A percentile compares a stretch with the other conserved stretches of the same genome.
phyloP scores from a whole-genome alignment of 2,329 filamentous ascomycete genomes.

The Exophiala alcalophila region DNA sequence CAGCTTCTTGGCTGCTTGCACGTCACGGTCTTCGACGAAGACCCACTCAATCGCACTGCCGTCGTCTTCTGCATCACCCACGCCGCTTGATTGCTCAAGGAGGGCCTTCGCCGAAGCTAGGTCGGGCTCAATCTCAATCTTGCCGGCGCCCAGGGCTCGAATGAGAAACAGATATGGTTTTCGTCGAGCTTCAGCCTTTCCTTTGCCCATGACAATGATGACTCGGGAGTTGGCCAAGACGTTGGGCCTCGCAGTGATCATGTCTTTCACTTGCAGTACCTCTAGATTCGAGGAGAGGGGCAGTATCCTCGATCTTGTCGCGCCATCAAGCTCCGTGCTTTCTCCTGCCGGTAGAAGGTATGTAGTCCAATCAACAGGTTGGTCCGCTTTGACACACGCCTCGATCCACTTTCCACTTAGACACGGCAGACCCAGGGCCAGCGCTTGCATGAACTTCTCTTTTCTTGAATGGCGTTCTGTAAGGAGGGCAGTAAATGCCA shows the following conservation, averaged over 20 bases:
- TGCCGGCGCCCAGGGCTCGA: constrained; percentile 69
- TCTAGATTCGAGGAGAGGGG: constrained; percentile 42
- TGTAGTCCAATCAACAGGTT: constrained; percentile 68
- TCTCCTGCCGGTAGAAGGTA: constrained; percentile 85
- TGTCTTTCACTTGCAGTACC: constrained; percentile 55
- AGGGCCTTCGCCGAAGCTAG: constrained; percentile 62
- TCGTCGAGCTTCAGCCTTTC: constrained; percentile 60
- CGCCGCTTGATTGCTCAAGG: constrained; percentile 1
- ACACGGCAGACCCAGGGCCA: constrained; percentile 85
- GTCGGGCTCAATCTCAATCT: constrained; percentile 63
- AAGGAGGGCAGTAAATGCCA: constrained; percentile 80
- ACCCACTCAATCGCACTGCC: constrained; percentile 65
- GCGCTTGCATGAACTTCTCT: constrained; percentile 89
- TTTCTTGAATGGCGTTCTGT: constrained; percentile 82
- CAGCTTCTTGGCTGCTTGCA: constrained; percentile 50
- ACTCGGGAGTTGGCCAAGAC: constrained; percentile 65
- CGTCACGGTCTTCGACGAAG: constrained; percentile 67
- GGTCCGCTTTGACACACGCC: constrained; percentile 62
- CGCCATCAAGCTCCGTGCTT: constrained; percentile 71
- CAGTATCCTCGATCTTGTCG: constrained; percentile 71
- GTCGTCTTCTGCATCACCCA: not conserved
- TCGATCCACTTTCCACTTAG: constrained; percentile 78
- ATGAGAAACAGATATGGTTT: constrained; percentile 77
- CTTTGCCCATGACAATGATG: constrained; percentile 67
- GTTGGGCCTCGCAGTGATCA: constrained; percentile 59